Base-by-base conservation (phyloP, 306 rosid genomes). In the Vachellia pachyceras region DNA sequence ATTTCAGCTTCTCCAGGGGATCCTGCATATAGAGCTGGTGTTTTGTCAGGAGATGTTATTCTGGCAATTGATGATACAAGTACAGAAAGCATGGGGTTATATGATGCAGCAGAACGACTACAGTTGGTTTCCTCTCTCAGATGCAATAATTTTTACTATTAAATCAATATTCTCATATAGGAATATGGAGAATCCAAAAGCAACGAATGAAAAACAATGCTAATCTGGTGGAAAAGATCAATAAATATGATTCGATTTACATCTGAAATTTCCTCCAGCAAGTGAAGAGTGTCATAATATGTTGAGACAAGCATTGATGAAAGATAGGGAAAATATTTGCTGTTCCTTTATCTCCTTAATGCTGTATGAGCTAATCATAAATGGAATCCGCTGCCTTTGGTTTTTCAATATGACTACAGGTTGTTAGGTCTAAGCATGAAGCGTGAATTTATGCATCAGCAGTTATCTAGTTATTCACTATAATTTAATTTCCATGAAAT, bases 51-150 rank as follows among this genome's bases (percentile, higher is more conserved):
- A 49, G 98, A 95, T 80, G 79, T 95, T 75, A 85, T 95, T 87
- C 82, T 93, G 65, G 94, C 84, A 46, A 95, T 95, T 85, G 96
- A 93, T 82, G 94, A 87, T 77, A 83, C 82, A 73, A 91, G 89
- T 85, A 90, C 99, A 57, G 91, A 93, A 90, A 86, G 87, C 42
- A 88, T 93, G 97, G 93, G 96, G 45, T 84, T 95, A 79, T 95
- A 95, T 81, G 98, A 91, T 78, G 99, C 99, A 47, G 99, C 99
- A 68, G 98, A 93, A 67, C 92, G 86, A 75, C 86, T 95, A 84
- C 98, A 95, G 99, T 95, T 65, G 83, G 96, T 88, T 87, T 90
- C 84, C 81, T 85, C 65, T 71, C 72, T 58, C 74, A 15, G 74
- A 72, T 76, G 25, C 79, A 45, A 45, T 52, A n/a, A n/a, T n/a